A percentile compares a stretch with the other conserved stretches of the same genome.
Conservation (phyloP, 2,329 filamentous ascomycete species). For the Davidsoniella neocaledoniae region DNA sequence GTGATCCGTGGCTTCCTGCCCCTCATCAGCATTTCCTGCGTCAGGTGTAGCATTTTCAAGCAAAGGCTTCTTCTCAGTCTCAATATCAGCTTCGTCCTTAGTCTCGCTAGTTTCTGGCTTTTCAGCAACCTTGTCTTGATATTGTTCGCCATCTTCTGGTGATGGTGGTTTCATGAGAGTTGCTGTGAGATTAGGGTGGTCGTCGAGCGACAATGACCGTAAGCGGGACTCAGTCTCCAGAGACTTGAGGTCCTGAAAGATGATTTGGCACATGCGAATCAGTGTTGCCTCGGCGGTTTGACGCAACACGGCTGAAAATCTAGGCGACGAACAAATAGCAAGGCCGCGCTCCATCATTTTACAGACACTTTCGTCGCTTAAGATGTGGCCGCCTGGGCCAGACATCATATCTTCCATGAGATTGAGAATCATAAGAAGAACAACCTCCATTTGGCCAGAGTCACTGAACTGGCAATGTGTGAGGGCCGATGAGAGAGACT, state of each 20-base stretch:
- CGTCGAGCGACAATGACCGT: conserved; percentile 48
- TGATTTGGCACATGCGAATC: conserved; percentile 98
- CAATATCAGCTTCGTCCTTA: neutral
- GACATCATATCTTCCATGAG: conserved; percentile 98
- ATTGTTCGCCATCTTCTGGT: neutral
- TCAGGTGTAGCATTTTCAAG: too few species aligned
- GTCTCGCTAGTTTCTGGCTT: neutral
- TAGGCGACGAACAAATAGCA: conserved; percentile 89
- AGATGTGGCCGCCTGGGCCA: conserved; percentile 72
- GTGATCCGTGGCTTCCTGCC: neutral
- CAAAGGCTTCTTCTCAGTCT: neutral
- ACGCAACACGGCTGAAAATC: conserved; percentile 77
- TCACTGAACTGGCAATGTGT: conserved; percentile 97
- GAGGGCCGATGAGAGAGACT: conserved; percentile 81
- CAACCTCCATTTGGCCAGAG: conserved; percentile 85
- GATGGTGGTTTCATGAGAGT: conserved; percentile 54
- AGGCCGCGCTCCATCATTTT: conserved; percentile 98
- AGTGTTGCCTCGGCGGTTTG: conserved; percentile 90
- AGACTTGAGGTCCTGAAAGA: conserved; percentile 84
- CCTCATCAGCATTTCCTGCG: too few species aligned
- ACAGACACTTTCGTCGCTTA: conserved; percentile 97
- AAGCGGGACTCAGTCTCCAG: conserved; percentile 61
- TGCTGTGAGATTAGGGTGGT: conserved; percentile 51
- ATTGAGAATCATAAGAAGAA: conserved; percentile 82
- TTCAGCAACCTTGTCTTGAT: neutral